Conservation (phyloP, 129 eudicot genomes). For the Pseudognaphalium luteoalbum region DNA sequence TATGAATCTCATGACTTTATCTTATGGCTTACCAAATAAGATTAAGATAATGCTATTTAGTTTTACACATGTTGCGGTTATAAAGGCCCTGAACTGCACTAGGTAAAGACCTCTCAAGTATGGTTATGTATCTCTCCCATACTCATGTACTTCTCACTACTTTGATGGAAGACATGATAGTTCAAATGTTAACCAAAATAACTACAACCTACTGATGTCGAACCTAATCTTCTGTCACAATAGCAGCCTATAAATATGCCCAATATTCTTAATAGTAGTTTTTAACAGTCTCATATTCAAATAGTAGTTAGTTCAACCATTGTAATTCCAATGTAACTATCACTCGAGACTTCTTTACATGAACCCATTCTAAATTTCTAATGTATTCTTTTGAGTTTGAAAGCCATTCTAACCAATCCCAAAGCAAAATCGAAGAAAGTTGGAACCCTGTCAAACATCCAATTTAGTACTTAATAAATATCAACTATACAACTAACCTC, state of each 20-base stretch:
- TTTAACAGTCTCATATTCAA: background rate
- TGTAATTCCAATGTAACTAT: background rate
- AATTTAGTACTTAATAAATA: background rate
- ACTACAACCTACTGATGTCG: background rate
- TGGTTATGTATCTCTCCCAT: background rate
- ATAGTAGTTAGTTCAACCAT: background rate
- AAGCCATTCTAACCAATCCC: background rate
- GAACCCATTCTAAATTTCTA: background rate
- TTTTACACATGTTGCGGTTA: background rate
- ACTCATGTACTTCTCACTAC: background rate
- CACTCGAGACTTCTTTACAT: background rate
- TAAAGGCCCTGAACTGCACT: background rate
- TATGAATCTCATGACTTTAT: background rate
- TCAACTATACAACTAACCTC: background rate
- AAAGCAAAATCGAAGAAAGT: background rate
- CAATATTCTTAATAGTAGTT: background rate
- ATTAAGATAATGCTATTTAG: background rate
- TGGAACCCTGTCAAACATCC: background rate
- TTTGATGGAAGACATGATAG: background rate
- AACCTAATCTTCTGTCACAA: background rate
- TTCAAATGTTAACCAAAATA: background rate
- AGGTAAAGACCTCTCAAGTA: background rate
- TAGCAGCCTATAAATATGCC: background rate
- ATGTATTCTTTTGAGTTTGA: background rate
- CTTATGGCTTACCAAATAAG: background rate